These are phyloP conservation scores for Ziziphus jujuba DNA, from an alignment of 306 rosid species.

Conservation along the genomic window DNA sequence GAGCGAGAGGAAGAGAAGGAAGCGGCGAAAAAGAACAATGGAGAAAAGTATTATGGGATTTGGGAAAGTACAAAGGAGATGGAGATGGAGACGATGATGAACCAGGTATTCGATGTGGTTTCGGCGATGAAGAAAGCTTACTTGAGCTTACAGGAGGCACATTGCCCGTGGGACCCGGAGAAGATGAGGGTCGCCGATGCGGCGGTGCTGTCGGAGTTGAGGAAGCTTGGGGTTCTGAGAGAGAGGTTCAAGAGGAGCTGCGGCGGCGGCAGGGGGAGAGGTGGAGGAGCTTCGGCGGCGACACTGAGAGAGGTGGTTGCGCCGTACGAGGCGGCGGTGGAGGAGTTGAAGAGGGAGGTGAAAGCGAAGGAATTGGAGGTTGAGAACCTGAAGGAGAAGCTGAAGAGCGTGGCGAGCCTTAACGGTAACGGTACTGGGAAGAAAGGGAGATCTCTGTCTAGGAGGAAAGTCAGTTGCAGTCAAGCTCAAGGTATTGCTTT, in stretches of 20 bases:
- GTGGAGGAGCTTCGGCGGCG: constrained; percentile 23
- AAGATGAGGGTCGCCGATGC: constrained; percentile 78
- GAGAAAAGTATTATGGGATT: constrained; percentile 26
- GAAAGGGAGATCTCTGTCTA: constrained; percentile 66
- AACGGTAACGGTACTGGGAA: constrained; percentile 43
- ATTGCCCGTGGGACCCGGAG: constrained; percentile 91
- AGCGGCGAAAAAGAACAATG: constrained; percentile 12
- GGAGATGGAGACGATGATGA: constrained; percentile 74
- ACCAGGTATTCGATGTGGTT: constrained; percentile 75
- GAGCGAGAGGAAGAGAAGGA: constrained; percentile 8
- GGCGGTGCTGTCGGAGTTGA: constrained; percentile 78
- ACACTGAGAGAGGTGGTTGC: constrained; percentile 84
- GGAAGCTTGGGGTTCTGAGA: constrained; percentile 66
- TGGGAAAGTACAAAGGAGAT: constrained; percentile 31
- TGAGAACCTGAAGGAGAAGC: constrained; percentile 78
- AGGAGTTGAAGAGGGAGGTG: constrained; percentile 80
- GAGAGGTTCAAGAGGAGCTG: constrained; percentile 63
- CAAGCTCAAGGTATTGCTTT: constrained; percentile 61
- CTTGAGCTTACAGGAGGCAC: constrained; percentile 72
- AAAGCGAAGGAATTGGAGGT: constrained; percentile 77
- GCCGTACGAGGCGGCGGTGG: constrained; percentile 93
- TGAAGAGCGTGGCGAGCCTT: constrained; percentile 45
- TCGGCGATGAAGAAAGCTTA: constrained; percentile 83
- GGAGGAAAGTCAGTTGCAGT: constrained; percentile 53
- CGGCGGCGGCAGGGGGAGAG: constrained; percentile 29